Conservation (phyloP, 1,284 basidiomycete genomes). For the Filobasidium uniguttulatum region DNA sequence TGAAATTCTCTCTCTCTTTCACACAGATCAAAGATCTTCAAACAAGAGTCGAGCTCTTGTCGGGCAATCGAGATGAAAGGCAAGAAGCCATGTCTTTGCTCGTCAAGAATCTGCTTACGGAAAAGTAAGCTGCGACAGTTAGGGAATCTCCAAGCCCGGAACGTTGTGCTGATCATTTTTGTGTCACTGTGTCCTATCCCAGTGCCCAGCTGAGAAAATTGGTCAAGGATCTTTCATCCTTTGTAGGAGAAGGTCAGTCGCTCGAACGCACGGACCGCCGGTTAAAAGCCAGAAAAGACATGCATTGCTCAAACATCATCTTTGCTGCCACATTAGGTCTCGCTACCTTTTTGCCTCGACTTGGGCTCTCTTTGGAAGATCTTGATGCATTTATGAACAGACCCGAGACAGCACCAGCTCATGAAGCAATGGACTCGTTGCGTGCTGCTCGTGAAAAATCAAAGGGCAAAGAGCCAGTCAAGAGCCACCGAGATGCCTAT, state of each 20-base stretch:
- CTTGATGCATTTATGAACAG: slow-evolving; percentile 67
- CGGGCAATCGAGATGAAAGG: slow-evolving; percentile 75
- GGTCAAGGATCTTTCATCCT: slow-evolving; percentile 56
- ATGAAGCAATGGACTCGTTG: slow-evolving; percentile 59
- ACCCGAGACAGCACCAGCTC: slow-evolving; percentile 78
- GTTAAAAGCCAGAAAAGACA: neutral
- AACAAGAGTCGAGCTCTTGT: slow-evolving; percentile 76
- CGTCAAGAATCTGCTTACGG: slow-evolving; percentile 71
- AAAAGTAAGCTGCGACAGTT: slow-evolving; percentile 46
- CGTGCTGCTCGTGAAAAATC: slow-evolving; percentile 29
- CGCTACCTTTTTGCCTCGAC: slow-evolving; percentile 54
- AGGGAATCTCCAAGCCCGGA: too few relatives aligned
- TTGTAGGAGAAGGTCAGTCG: slow-evolving; percentile 70
- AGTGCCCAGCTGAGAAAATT: slow-evolving; percentile 57
- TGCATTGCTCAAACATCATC: neutral
- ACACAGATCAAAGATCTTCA: slow-evolving; percentile 77
- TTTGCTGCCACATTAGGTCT: slow-evolving; percentile 21
- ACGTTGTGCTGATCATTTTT: neutral
- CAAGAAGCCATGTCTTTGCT: slow-evolving; percentile 66
- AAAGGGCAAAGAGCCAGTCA: neutral
- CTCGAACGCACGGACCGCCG: too few relatives aligned
- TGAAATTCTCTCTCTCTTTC: neutral
- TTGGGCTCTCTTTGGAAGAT: slow-evolving; percentile 57
- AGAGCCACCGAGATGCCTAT: slow-evolving; percentile 1
- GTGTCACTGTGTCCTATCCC: neutral